Base-by-base conservation (phyloP, 225 moss, liverwort and hornwort species). In the Sphagnum contortum region DNA sequence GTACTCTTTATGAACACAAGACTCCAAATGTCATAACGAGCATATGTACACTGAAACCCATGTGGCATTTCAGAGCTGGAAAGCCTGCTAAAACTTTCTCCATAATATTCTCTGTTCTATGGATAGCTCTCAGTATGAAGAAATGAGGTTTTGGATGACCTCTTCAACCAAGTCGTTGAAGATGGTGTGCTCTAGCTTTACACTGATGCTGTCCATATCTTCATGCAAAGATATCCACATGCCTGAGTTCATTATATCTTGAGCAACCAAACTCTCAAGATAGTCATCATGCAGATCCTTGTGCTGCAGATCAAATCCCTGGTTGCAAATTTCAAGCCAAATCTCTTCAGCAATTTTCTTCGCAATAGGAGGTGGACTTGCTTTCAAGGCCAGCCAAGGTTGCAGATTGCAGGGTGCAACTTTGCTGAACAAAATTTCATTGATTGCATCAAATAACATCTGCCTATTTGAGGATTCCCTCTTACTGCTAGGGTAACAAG, bases 391-490 rank as follows among this genome's bases (percentile, higher is more conserved):
- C 71, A 69, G 69, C 86, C 86, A 88, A 6, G 86, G 84, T 44
- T 72, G 72, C 44, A 75, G 84, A 13, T 69, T 81, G 47, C 87
- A 64, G 3, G 78, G 74, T 6, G 66, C 80, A 49, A 80, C 82
- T 2, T 77, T 73, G 12, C 78, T 76, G 29, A 78, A 49, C 10
- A 91, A 64, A 12, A 83, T 64, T 73, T 94, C 94, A 61, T 91
- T 91, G 10, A 86, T 64, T 11, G 83, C 85, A 60, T 94, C 89
- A 50, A 94, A 94, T 29, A 94, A 76, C 5, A 86, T 63, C 65
- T 76, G 78, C 59, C 80, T 76, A 12, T 77, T 75, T 57, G 70
- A 79, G 49, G 83, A 45, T 29, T 29, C 1, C 68, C 44, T 71
- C 54, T 68, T 54, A 12, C 68, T 57, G 4, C 69, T 63, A 48